A percentile compares a stretch with the other conserved stretches of the same genome.
Conservation (phyloP, 768 basidiomycete genomes). For the Pisolithus sp. region DNA sequence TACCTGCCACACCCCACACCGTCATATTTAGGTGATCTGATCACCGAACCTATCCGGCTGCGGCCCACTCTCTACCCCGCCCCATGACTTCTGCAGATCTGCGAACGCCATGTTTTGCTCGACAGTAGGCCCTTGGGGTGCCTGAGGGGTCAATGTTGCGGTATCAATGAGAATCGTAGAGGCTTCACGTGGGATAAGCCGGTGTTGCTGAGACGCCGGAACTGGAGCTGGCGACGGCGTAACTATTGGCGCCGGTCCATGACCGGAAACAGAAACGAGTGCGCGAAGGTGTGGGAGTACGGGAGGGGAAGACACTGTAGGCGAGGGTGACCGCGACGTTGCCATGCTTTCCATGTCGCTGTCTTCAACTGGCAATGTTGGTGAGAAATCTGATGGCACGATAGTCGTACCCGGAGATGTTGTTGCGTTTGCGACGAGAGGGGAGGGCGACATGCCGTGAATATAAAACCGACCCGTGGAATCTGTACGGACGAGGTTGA, state of each 20-base stretch:
- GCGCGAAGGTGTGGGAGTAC: slow-evolving; percentile 23
- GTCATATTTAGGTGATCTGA: too few relatives aligned
- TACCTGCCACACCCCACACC: too few relatives aligned
- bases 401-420: slow-evolving; percentile 12
- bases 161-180: slow-evolving; percentile 35
- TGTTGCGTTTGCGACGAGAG: neutral
- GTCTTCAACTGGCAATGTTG: slow-evolving; percentile 36
- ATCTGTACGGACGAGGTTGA: slow-evolving; percentile 86
- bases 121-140: slow-evolving; percentile 56
- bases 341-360: slow-evolving; percentile 50
- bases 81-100: slow-evolving; percentile 47
- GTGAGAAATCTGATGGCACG: slow-evolving; percentile 38
- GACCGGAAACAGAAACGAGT: slow-evolving; percentile 3
- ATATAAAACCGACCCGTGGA: slow-evolving; percentile 54
- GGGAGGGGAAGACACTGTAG: slow-evolving; percentile 26
- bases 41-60: too few relatives aligned
- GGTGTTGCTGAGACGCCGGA: neutral
- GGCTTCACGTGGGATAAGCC: slow-evolving; percentile 14
- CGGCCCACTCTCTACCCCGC: neutral
- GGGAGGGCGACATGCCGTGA: slow-evolving; percentile 32
- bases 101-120: slow-evolving; percentile 86
- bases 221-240: neutral
- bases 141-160: slow-evolving; percentile 34
- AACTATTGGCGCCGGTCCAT: neutral
- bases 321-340: slow-evolving; percentile 47